Conservation (phyloP, 2,329 filamentous ascomycete genomes). For the Talaromyces sp. region DNA sequence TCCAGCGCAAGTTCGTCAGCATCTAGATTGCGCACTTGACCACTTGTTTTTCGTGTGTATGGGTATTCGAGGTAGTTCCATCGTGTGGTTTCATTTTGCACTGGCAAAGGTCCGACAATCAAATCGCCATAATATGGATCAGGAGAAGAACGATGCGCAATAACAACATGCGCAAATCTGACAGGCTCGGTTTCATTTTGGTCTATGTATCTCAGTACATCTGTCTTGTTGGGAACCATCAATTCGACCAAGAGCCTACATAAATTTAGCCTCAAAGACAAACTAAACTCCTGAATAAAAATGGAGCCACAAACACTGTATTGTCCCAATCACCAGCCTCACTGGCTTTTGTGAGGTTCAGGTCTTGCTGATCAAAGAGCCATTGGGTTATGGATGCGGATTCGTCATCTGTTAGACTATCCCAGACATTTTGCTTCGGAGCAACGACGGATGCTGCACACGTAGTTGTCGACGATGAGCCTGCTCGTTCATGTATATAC, state of each 20-base stretch:
- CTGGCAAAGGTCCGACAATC: constrained; percentile 1
- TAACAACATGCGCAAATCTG: constrained; percentile 6
- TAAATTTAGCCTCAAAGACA: neutral
- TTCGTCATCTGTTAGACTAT: neutral
- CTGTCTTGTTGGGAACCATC: neutral
- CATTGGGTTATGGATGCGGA: neutral
- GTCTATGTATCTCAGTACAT: constrained; percentile 2
- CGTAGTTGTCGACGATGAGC: neutral
- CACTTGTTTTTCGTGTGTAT: neutral
- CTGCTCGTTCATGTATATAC: neutral
- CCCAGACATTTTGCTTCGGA: neutral
- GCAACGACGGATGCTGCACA: neutral
- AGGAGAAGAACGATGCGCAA: constrained; percentile 3
- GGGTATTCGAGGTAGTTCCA: neutral
- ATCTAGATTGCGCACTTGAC: neutral
- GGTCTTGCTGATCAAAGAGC: constrained; percentile 5
- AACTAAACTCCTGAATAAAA: neutral
- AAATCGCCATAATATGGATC: constrained; percentile 4
- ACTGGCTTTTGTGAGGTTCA: constrained; percentile 3
- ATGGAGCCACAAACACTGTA: neutral
- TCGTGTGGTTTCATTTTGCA: neutral
- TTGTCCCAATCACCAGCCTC: constrained; percentile 6
- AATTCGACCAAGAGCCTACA: neutral
- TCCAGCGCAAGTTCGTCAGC: neutral
- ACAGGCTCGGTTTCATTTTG: neutral